Percentiles rank a stretch among this genome's conserved stretches.
These are phyloP conservation scores for Trichoderma sp. DNA, from an alignment of 2,329 filamentous ascomycete species.

Conservation along the genomic window DNA sequence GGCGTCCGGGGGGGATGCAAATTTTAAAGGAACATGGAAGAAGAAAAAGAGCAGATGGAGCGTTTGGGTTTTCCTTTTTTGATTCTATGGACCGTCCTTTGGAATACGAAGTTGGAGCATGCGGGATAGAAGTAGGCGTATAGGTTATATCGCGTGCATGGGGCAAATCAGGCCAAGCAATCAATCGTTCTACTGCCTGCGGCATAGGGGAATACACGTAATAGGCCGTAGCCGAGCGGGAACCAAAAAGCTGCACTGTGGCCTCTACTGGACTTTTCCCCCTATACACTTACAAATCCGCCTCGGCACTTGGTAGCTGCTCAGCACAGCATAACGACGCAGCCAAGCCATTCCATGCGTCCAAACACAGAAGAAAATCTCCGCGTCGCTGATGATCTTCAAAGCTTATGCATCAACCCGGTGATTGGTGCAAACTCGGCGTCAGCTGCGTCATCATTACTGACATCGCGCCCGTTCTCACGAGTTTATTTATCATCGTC, in stretches of 20 bases:
- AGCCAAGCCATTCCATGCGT: not conserved
- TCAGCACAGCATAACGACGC: not conserved
- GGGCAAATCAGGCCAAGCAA: not conserved
- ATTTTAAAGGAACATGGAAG: not conserved
- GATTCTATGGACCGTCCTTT: not conserved
- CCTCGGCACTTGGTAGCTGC: slow-evolving; percentile 3
- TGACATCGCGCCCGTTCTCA: not conserved
- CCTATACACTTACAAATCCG: not conserved
- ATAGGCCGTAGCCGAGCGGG: not conserved
- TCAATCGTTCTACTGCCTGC: not conserved
- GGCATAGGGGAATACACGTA: not conserved
- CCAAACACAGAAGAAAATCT: not conserved
- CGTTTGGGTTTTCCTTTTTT: not conserved
- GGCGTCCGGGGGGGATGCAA: not conserved
- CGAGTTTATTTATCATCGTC: not conserved
- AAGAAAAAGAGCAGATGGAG: not conserved
- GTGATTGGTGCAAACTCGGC: slow-evolving; percentile 10
- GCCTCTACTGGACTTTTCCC: not conserved
- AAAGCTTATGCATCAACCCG: slow-evolving; percentile 9
- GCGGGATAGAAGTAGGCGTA: not conserved
- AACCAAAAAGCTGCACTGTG: not conserved
- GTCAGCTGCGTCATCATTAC: slow-evolving; percentile 17
- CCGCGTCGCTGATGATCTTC: slow-evolving; percentile 7
- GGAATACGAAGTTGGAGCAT: slow-evolving; percentile 10
- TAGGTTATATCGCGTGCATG: not conserved